Base-by-base conservation (phyloP, 768 basidiomycete genomes). In the Boletus tomentosulus region DNA sequence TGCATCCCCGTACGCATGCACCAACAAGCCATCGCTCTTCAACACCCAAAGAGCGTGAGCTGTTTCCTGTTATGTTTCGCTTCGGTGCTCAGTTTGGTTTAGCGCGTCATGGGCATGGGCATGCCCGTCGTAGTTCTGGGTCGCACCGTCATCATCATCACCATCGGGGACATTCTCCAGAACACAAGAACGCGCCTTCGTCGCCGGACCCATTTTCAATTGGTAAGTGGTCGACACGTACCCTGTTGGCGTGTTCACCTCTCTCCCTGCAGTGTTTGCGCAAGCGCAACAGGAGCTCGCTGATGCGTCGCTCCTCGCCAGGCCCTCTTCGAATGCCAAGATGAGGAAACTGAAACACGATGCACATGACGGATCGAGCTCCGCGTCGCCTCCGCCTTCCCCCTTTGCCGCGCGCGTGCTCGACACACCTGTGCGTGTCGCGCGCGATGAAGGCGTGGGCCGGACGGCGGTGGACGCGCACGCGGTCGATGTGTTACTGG, bases 191-290 rank as follows among this genome's bases (percentile, higher is more conserved):
- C 6, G 12, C 42, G 12, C 35, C 45, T 1, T 4, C 47, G 0
- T 51, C 58, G n/a, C 55, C 50, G 6, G 65, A 64, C 49, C 57
- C 60, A 16, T 67, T 67, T 48, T 55, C 66, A 11, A 49, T 42
- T 12, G 68, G 66, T 67, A 10, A 50, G 59, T 6, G 27, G 4
- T 4, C n/a, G 28, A 12, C 4, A 0, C 28, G 3, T n/a, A 10
- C 22, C 11, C 30, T n/a, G 19, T n/a, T 19, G 15, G 19, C 31
- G 12, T 37, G 24, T 12, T 35, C 34, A 48, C 12, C 19, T 19
- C 19, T 9, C 4, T 44, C 28, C 24, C 45, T 51, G 3, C 56
- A 68, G 66, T 66, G 3, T 67, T 70, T 28, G 46, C 68, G 7
- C 45, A 57, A 15, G 65, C 57, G 1, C 63, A 56, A 6, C 43